Base-by-base conservation (phyloP, 305 asterid genomes). In the Plantago rigida region DNA sequence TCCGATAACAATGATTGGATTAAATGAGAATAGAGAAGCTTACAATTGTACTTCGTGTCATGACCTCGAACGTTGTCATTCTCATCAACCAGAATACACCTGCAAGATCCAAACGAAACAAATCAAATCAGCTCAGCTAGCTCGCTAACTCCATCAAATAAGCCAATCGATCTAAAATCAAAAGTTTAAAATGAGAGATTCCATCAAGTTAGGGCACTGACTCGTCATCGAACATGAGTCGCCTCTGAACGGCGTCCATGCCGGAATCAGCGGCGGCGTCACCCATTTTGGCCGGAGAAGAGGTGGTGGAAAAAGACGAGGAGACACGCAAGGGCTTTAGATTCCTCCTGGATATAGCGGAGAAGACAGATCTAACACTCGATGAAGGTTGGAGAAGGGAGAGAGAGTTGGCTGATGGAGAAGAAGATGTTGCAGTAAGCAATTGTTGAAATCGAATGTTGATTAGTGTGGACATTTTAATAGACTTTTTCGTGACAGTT, bases 201-300 rank as follows among this genome's bases (percentile, higher is more conserved):
- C n/a, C 66, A 58, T n/a, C 54, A 29, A 52, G 50, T 39, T 3
- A 55, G 13, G 57, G 56, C 13, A 83, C 94, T 13, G 5, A 90
- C 97, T 91, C 96, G 80, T 91, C 97, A 34, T 87, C 97, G 56
- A 91, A 91, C 97, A 91, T 91, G 80, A 91, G 97, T 56, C 96
- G 87, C 58, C 92, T 79, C 84, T 87, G 97, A 29, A 91, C 97
- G 66, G 94, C 96, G 65, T 91, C 96, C 97, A 91, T 91, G 73
- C 77, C 71, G 60, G 87, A 76, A 74, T 87, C 97, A 42, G 68
- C 81, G 47, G 71, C 57, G 74, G 72, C 74, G 34, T 69, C 89
- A 62, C 62, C 89, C 94, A 82, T 83, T 54, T 78, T 51, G 5
- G 80, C 34, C 17, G 80, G 29, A 22, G 76, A 1, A 42, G 67